Percentiles rank a stretch among this genome's conserved stretches.
phyloP scores from a whole-genome alignment of 2,329 filamentous ascomycete species.

The Colletotrichum endophyticum region DNA sequence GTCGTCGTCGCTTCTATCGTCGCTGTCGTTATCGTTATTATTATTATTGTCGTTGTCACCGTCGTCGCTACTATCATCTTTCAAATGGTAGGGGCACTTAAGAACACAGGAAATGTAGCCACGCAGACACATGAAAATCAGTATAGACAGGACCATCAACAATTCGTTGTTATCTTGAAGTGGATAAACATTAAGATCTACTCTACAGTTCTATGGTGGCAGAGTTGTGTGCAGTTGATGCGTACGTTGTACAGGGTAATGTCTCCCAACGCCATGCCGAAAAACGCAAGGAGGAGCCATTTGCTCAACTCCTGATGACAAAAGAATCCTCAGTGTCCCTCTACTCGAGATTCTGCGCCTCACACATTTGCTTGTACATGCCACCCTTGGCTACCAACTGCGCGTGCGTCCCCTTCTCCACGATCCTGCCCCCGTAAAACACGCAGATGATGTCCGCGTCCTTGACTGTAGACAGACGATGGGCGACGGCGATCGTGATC shows the following conservation, averaged over 20 bases:
- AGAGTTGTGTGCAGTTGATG: neutral
- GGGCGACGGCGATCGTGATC: conserved; percentile 70
- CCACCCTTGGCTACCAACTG: conserved; percentile 57
- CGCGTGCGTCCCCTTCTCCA: conserved; percentile 66
- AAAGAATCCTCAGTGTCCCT: neutral
- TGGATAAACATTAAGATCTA: neutral
- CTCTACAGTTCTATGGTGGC: neutral
- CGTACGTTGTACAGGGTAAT: neutral
- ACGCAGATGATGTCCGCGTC: conserved; percentile 67
- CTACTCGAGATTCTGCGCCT: conserved; percentile 45
- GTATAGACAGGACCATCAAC: neutral
- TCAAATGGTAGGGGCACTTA: no score
- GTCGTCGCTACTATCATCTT: no score
- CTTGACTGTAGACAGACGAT: conserved; percentile 61
- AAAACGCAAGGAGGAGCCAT: neutral
- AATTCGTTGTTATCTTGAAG: neutral
- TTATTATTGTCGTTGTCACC: no score
- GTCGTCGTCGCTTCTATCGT: no score
- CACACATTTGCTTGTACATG: conserved; percentile 59
- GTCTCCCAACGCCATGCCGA: neutral
- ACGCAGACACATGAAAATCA: neutral
- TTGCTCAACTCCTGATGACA: neutral
- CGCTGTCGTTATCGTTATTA: no score
- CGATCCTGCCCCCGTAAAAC: conserved; percentile 60
- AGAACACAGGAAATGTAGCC: no score